These are phyloP conservation scores for Mortierella sp. DNA, from an alignment of 371 early-diverging fungal species.

Conservation along the genomic window DNA sequence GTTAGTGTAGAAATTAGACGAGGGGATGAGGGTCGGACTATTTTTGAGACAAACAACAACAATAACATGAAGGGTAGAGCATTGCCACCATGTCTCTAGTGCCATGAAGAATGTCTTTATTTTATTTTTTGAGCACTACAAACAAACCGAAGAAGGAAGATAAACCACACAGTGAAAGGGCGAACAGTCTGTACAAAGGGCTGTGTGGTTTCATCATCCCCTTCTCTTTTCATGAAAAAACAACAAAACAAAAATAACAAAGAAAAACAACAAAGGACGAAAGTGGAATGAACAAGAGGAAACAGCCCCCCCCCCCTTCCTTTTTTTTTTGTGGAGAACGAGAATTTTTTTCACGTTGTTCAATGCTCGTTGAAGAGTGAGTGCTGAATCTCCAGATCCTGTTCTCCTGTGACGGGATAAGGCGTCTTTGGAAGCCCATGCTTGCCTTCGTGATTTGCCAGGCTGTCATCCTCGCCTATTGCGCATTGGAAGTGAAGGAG, in stretches of 20 bases:
- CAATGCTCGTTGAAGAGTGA: slow-evolving; percentile 16
- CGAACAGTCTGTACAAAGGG: slow-evolving; percentile 1
- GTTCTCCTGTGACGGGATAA: slow-evolving; percentile 37
- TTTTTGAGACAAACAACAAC: not conserved
- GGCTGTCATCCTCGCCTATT: slow-evolving; percentile 30
- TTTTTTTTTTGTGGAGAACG: not conserved
- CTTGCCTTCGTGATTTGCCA: slow-evolving; percentile 32
- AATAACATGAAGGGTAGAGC: not conserved
- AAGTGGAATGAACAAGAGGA: not conserved
- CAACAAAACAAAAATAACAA: not conserved
- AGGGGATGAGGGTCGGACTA: not conserved
- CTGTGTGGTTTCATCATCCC: not conserved
- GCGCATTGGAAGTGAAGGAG: not conserved
- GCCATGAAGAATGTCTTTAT: not conserved
- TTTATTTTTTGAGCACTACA: too few species aligned
- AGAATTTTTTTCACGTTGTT: not conserved
- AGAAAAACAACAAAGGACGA: not conserved
- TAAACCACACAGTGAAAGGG: not conserved
- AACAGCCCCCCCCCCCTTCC: not conserved
- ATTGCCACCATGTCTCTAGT: not conserved
- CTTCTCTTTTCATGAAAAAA: too few species aligned
- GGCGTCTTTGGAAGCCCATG: slow-evolving; percentile 50
- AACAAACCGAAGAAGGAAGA: not conserved
- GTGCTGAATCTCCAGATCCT: slow-evolving; percentile 28
- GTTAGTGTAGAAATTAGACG: not conserved